These are phyloP conservation scores for Pseudozyma sp. DNA, from an alignment of 1,284 basidiomycete genomes.

Conservation along the genomic window DNA sequence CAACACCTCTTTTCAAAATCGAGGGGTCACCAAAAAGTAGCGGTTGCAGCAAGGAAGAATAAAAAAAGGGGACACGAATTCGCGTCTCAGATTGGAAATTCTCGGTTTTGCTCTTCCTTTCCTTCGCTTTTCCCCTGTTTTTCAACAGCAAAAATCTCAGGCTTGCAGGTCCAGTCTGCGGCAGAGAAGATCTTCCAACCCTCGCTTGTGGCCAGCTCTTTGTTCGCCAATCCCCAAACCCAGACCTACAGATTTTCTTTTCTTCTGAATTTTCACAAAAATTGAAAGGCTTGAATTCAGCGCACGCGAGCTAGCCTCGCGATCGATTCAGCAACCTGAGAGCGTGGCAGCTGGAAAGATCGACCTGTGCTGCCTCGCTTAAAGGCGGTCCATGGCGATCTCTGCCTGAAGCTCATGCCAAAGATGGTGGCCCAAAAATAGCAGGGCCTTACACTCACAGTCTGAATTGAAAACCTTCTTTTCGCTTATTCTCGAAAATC, in stretches of 20 bases:
- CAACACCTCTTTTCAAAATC: conserved; percentile 7
- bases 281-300: neutral
- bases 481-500: neutral
- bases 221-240: no score
- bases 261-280: neutral
- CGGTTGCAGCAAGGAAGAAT: neutral
- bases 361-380: conserved; percentile 24
- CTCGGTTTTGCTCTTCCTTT: neutral
- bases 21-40: neutral
- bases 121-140: no score
- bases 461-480: no score
- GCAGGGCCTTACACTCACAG: neutral
- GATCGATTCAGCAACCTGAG: conserved; percentile 8
- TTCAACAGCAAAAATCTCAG: no score
- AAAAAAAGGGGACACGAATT: conserved; percentile 16
- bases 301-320: neutral
- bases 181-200: no score
- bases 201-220: no score
- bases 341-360: conserved; percentile 15
- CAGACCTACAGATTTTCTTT: neutral
- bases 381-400: conserved; percentile 22
- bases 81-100: neutral
- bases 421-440: neutral
- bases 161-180: no score
- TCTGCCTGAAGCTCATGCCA: conserved; percentile 4